Conservation (phyloP, 805 yeast genomes). For the Wickerhamiella lipophila region DNA sequence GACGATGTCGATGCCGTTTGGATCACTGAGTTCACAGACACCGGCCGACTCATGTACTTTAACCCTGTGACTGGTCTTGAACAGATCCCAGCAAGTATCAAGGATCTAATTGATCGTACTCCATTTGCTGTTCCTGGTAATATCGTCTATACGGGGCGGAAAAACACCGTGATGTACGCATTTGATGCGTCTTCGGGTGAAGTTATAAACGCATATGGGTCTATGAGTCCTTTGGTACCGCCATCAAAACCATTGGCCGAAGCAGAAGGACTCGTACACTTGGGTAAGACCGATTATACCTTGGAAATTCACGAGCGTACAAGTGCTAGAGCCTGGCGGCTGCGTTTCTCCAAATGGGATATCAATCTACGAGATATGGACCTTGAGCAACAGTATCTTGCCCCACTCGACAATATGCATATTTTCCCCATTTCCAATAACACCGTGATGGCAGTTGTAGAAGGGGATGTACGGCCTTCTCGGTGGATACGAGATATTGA, state of each 20-base stretch:
- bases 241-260: background rate
- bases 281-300: slow-evolving; percentile 30
- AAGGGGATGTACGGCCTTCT: slow-evolving; percentile 52
- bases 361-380: slow-evolving; percentile 72
- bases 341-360: slow-evolving; percentile 80
- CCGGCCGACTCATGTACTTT: slow-evolving; percentile 74
- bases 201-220: slow-evolving; percentile 56
- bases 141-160: slow-evolving; percentile 77
- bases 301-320: slow-evolving; percentile 52
- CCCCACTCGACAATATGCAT: slow-evolving; percentile 57
- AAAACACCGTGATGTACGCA: slow-evolving; percentile 62
- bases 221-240: slow-evolving; percentile 25
- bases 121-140: slow-evolving; percentile 65
- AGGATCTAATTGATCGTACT: slow-evolving; percentile 63
- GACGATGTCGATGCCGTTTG: slow-evolving; percentile 31
- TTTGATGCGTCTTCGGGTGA: slow-evolving; percentile 66
- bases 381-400: slow-evolving; percentile 30
- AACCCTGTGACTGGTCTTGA: slow-evolving; percentile 63
- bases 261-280: slow-evolving; percentile 11
- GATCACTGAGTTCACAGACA: slow-evolving; percentile 84
- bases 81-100: slow-evolving; percentile 67
- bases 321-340: slow-evolving; percentile 64
- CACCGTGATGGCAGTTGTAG: slow-evolving; percentile 50
- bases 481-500: slow-evolving; percentile 60
- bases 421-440: slow-evolving; percentile 77